Conservation (phyloP, 805 yeast genomes). For the Hanseniaspora lachancei region DNA sequence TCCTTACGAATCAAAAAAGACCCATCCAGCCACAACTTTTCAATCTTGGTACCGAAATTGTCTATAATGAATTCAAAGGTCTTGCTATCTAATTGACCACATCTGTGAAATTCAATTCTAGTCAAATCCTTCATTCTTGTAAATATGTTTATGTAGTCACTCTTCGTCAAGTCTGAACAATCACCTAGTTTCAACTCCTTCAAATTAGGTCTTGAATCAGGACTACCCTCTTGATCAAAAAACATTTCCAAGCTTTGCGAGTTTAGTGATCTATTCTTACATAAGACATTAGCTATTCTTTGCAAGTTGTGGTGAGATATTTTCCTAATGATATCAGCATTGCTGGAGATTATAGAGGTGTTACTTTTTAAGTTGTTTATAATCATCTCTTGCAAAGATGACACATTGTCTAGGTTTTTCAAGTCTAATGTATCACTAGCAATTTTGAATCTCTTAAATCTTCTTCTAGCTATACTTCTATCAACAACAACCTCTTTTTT, state of each 20-base stretch:
- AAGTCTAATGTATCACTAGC: constrained; percentile 72
- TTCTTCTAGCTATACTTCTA: constrained; percentile 14
- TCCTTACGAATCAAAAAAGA: constrained; percentile 69
- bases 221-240: constrained; percentile 34
- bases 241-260: constrained; percentile 63
- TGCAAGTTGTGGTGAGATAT: constrained; percentile 62
- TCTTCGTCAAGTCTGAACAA: constrained; percentile 64
- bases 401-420: constrained; percentile 45
- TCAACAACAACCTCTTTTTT: neutral
- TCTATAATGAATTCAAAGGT: constrained; percentile 50
- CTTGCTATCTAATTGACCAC: constrained; percentile 80
- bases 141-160: constrained; percentile 55
- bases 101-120: constrained; percentile 63
- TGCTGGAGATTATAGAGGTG: constrained; percentile 31
- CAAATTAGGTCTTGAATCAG: constrained; percentile 23
- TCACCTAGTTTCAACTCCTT: constrained; percentile 70
- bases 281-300: constrained; percentile 61
- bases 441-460: constrained; percentile 34
- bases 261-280: constrained; percentile 69
- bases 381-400: constrained; percentile 72
- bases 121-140: constrained; percentile 66
- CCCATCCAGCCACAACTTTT: constrained; percentile 61
- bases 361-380: constrained; percentile 35
- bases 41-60: constrained; percentile 40
- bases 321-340: constrained; percentile 65